phyloP scores from a whole-genome alignment of 805 yeast genomes.

The Kazachstania viticola region DNA sequence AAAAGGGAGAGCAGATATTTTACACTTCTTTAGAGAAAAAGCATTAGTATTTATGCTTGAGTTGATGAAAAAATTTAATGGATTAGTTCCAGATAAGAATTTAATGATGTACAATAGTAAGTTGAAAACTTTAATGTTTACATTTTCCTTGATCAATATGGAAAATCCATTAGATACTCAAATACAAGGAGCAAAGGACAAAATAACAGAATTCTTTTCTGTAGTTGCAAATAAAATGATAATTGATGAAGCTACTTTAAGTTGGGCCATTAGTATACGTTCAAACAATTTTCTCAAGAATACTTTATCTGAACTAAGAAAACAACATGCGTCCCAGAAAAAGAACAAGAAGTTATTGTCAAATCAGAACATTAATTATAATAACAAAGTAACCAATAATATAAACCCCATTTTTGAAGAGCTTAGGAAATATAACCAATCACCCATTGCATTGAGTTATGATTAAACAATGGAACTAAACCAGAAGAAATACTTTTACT shows the following conservation, averaged over 20 bases:
- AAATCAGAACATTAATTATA: too few relatives aligned
- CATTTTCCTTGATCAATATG: background rate
- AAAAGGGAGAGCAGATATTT: constrained; percentile 1
- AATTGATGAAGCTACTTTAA: constrained; percentile 1
- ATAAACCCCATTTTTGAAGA: too few relatives aligned
- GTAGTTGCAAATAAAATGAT: background rate
- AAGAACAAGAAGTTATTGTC: background rate
- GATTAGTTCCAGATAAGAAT: background rate
- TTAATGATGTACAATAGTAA: constrained; percentile 1
- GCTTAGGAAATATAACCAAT: too few relatives aligned
- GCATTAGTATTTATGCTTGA: constrained; percentile 3
- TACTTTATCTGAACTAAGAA: constrained; percentile 1
- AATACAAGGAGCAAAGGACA: background rate
- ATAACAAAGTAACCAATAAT: too few relatives aligned
- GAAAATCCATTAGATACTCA: background rate
- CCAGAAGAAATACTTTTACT: too few relatives aligned
- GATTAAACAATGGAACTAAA: too few relatives aligned
- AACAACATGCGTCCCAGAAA: background rate
- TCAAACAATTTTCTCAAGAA: constrained; percentile 2
- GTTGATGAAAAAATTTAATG: constrained; percentile 1
- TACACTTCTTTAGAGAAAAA: constrained; percentile 2
- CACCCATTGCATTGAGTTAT: too few relatives aligned
- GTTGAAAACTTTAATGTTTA: constrained; percentile 1
- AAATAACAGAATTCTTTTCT: constrained; percentile 1
- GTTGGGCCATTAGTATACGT: background rate